Percentiles rank a stretch among this genome's conserved stretches.
Conservation (phyloP, 148 eudicot species). For the Mesembryanthemum crystallinum region DNA sequence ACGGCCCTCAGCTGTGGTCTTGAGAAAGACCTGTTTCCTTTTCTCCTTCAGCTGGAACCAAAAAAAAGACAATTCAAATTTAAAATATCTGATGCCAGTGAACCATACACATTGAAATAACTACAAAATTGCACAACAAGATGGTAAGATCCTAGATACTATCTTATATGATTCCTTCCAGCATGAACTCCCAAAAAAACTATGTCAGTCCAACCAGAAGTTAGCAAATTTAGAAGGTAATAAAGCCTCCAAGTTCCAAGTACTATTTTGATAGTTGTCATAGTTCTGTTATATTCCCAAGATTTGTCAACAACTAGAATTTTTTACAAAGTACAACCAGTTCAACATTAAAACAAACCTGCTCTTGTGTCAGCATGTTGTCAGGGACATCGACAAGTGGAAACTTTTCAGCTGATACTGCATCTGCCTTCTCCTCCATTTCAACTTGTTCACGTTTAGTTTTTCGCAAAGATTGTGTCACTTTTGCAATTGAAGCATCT, state of each 20-base stretch:
- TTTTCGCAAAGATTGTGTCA: constrained; percentile 68
- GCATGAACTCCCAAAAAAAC: not conserved
- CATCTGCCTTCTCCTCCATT: constrained; percentile 66
- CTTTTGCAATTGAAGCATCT: constrained; percentile 62
- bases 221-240: not conserved
- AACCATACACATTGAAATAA: not conserved
- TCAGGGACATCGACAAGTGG: constrained; percentile 75
- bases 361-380: constrained; percentile 75
- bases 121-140: not conserved
- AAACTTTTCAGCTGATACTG: constrained; percentile 61
- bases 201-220: not conserved
- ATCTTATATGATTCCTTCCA: not conserved
- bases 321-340: not conserved
- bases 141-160: not conserved
- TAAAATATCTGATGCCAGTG: not conserved
- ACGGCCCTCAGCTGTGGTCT: constrained; percentile 92
- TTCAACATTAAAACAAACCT: constrained; percentile 41
- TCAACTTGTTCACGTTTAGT: constrained; percentile 82
- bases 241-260: not conserved
- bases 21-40: constrained; percentile 79
- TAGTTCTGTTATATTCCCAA: not conserved
- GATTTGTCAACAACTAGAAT: no score
- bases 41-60: constrained; percentile 75
- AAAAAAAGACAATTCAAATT: constrained; percentile 26
- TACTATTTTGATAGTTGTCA: not conserved